Conservation (phyloP, 2,329 filamentous ascomycete genomes). For the Ilyonectria mors-panacis region DNA sequence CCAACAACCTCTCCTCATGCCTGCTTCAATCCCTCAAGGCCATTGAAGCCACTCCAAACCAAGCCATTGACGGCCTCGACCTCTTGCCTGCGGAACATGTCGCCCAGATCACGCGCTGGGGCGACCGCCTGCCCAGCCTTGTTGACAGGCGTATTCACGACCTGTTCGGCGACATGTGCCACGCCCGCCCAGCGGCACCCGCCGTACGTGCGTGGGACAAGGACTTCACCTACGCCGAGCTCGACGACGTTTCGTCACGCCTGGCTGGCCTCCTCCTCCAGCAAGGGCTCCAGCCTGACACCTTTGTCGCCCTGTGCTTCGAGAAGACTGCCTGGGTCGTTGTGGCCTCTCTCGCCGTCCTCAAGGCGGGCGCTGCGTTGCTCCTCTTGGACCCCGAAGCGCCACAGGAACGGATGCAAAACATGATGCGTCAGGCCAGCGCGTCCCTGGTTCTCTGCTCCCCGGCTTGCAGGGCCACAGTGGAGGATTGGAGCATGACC, state of each 20-base stretch:
- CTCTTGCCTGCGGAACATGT: neutral
- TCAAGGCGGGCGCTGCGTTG: constrained; percentile 26
- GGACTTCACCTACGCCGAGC: constrained; percentile 14
- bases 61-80: neutral
- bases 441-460: constrained; percentile 11
- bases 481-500: neutral
- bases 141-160: constrained; percentile 4
- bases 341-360: constrained; percentile 19
- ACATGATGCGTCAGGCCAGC: constrained; percentile 11
- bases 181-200: neutral
- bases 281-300: constrained; percentile 6
- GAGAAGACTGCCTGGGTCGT: constrained; percentile 23
- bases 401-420: constrained; percentile 13
- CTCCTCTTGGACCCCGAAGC: constrained; percentile 20
- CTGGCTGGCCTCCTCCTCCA: constrained; percentile 12
- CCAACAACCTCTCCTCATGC: neutral
- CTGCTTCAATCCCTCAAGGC: constrained; percentile 2
- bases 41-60: neutral
- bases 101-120: neutral
- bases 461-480: neutral
- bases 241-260: constrained; percentile 6
- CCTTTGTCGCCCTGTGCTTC: constrained; percentile 16
- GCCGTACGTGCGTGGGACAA: constrained; percentile 23
- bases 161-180: neutral
- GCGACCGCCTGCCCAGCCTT: neutral